phyloP scores from a whole-genome alignment of 108 stramenopile species.

The Mayamaea pseudoterrestris region DNA sequence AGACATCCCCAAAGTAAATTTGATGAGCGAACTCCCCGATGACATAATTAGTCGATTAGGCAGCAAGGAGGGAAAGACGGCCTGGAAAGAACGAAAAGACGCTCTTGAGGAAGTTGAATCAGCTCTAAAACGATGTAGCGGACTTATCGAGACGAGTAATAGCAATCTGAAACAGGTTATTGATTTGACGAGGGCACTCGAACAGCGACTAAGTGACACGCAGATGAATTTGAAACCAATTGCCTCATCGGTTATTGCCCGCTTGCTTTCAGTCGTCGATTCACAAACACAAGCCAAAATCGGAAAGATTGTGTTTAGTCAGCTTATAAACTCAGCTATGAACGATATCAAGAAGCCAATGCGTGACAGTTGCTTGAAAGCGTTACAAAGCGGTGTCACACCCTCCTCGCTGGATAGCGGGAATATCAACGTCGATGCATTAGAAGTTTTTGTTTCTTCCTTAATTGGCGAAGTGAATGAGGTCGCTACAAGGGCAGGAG shows the following conservation, averaged over 20 bases:
- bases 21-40: slow-evolving; percentile 28
- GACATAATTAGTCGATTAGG: slow-evolving; percentile 48
- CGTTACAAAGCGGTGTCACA: slow-evolving; percentile 33
- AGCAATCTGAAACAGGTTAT: slow-evolving; percentile 31
- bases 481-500: slow-evolving; percentile 45
- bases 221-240: slow-evolving; percentile 84
- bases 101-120: slow-evolving; percentile 67
- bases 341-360: slow-evolving; percentile 78
- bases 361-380: slow-evolving; percentile 66
- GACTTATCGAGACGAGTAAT: slow-evolving; percentile 22
- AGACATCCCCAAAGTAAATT: slow-evolving; percentile 41
- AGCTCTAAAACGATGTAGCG: slow-evolving; percentile 35
- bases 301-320: slow-evolving; percentile 46
- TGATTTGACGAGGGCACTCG: slow-evolving; percentile 36
- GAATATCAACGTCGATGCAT: slow-evolving; percentile 35
- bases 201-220: slow-evolving; percentile 65
- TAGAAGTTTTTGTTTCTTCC: slow-evolving; percentile 42
- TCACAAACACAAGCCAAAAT: slow-evolving; percentile 49
- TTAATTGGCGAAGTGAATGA: slow-evolving; percentile 58
- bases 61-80: slow-evolving; percentile 61
- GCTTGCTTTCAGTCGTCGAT: slow-evolving; percentile 45
- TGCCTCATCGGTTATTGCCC: slow-evolving; percentile 54
- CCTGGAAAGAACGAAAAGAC: slow-evolving; percentile 77
- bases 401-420: slow-evolving; percentile 29
- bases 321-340: slow-evolving; percentile 63